Base-by-base conservation (phyloP, 2,329 filamentous ascomycete species). In the Aspergillus sp. region DNA sequence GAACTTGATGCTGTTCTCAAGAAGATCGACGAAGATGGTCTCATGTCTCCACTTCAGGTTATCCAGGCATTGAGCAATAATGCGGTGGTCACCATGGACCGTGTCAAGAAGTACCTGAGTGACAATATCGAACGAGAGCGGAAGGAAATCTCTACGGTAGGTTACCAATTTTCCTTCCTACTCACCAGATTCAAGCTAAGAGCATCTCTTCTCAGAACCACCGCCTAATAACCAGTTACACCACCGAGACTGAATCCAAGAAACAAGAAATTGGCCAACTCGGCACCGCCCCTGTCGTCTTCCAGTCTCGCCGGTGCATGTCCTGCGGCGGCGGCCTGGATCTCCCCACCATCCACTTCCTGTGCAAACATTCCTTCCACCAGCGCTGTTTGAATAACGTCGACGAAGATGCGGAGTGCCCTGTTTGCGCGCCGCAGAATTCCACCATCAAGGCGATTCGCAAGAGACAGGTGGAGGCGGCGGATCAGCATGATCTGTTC, bases 281-380 rank as follows among this genome's bases (percentile, higher is more conserved):
- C 0, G 79, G 78, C 5, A 78, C 77, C 6, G 91, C 94, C 61
- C 90, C 93, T 0, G 82, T 84, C 19, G 86, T 94, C 1, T 97
- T 98, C 74, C 88, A 94, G 64, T 83, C 89, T 0, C 90, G 89
- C 32, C 80, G 93, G 44, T 98, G 93, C 65, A 83, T 85, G 29
- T 83, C 86, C 44, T 98, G 93, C 64, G 82, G 81, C 10, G 79
- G 82, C 34, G 77, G 80, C 28, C 76, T 97, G 12, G 90, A 96
- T 54, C 74, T 97, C 8, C 93, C 93, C 0, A 87, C 84, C 0
- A 90, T 98, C 42, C 93, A 98, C 64, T 98, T 98, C 65, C 70
- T 98, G 52, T 98, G 93, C 73, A 95, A 94, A 66, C 93, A 98
- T 66, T 90, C 85, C 50, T 98, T 96, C 74, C 93, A 98, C 64